phyloP scores from a whole-genome alignment of 2,329 filamentous ascomycete genomes.

The Penicillium vulpinum region DNA sequence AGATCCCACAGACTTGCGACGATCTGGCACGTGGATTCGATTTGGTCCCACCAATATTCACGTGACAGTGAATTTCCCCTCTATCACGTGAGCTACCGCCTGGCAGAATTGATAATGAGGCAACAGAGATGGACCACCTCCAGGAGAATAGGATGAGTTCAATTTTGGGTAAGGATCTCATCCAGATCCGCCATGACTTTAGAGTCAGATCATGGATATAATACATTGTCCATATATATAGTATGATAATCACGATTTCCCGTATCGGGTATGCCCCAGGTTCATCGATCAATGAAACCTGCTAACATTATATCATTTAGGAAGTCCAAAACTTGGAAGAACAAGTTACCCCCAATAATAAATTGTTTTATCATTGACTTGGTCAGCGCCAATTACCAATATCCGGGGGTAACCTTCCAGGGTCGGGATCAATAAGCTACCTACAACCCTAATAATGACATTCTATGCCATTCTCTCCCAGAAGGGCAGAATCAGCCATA shows the following conservation, averaged over 20 bases:
- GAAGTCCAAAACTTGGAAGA: neutral
- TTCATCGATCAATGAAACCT: neutral
- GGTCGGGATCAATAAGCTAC: neutral
- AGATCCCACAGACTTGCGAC: constrained; percentile 4
- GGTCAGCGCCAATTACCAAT: constrained; percentile 4
- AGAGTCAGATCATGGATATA: neutral
- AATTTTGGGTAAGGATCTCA: neutral
- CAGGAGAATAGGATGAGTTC: neutral
- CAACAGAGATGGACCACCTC: neutral
- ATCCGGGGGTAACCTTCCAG: neutral
- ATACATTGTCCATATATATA: neutral
- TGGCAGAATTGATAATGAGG: neutral
- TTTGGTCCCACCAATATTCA: neutral
- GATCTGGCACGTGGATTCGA: constrained; percentile 9
- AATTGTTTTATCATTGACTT: neutral
- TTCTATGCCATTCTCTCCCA: neutral
- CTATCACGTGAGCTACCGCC: neutral
- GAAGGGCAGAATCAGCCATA: neutral
- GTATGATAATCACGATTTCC: neutral
- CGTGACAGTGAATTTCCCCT: neutral
- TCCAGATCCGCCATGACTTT: constrained; percentile 1
- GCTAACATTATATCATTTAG: neutral
- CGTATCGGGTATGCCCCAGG: neutral
- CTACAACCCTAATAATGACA: constrained; percentile 24
- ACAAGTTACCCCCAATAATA: neutral